Percentiles rank a stretch among this genome's conserved stretches.
These are phyloP conservation scores for Trifolium pratense DNA, from an alignment of 306 rosid species.

Conservation along the genomic window DNA sequence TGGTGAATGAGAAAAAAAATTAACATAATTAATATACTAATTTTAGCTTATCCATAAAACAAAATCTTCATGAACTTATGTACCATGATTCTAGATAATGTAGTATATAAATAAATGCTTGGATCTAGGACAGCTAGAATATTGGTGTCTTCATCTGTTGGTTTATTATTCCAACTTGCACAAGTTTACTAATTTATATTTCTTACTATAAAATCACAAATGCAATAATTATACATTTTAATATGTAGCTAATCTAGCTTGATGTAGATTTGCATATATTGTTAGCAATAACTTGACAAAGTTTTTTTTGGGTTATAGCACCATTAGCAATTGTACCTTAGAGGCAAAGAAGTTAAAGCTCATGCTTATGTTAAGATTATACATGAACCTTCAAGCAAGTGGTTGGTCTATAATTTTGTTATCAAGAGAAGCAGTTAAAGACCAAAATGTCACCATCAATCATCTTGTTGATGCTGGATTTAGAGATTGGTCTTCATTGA, in stretches of 20 bases:
- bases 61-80: conserved; percentile 4
- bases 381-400: conserved; percentile 58
- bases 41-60: not conserved
- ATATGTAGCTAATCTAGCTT: conserved; percentile 11
- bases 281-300: conserved; percentile 28
- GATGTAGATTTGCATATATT: conserved; percentile 28
- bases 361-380: conserved; percentile 52
- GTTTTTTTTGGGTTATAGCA: conserved; percentile 32
- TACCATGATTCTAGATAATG: conserved; percentile 20
- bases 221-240: not conserved
- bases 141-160: not conserved
- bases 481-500: conserved; percentile 66
- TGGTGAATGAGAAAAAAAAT: not conserved
- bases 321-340: conserved; percentile 49
- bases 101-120: conserved; percentile 2
- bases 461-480: conserved; percentile 66
- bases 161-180: conserved; percentile 31
- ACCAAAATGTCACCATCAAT: conserved; percentile 55
- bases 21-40: not conserved
- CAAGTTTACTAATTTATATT: conserved; percentile 3
- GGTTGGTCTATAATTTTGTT: conserved; percentile 82
- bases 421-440: conserved; percentile 60
- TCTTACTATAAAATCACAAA: conserved; percentile 1
- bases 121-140: conserved; percentile 25
- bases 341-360: conserved; percentile 66